Conservation (phyloP, 2,329 filamentous ascomycete species). For the Fusarium marasasianum region DNA sequence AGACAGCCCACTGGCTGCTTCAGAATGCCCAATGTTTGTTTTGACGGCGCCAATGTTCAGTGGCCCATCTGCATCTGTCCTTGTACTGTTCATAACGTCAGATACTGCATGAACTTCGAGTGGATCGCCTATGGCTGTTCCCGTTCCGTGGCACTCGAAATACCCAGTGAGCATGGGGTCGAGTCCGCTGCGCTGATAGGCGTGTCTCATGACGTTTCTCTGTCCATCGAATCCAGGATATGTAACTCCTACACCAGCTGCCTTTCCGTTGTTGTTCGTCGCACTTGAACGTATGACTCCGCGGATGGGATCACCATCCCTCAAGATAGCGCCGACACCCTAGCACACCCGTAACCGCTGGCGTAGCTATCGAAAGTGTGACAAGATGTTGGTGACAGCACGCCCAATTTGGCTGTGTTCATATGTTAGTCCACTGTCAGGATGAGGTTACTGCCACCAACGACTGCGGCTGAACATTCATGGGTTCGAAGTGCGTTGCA, state of each 20-base stretch:
- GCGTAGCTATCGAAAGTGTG: neutral
- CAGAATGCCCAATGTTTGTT: neutral
- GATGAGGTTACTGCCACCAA: neutral
- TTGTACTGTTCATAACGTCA: neutral
- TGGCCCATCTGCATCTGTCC: neutral
- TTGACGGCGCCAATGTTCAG: neutral
- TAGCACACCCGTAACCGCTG: neutral
- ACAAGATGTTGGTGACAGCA: neutral
- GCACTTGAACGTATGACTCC: neutral
- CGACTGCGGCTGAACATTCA: neutral
- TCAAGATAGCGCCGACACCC: neutral
- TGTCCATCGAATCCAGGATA: neutral
- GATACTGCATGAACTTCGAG: neutral
- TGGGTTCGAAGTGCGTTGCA: neutral
- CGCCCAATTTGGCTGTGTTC: neutral
- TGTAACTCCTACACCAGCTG: neutral
- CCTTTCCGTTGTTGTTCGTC: neutral
- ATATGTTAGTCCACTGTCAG: neutral
- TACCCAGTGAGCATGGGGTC: neutral
- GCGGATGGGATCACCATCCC: neutral
- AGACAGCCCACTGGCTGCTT: neutral
- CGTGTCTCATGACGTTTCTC: neutral
- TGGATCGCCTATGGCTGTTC: neutral
- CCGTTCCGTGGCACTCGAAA: neutral
- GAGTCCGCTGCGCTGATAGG: neutral